phyloP scores from a whole-genome alignment of 768 basidiomycete genomes.

The Rhizopogon salebrosus region DNA sequence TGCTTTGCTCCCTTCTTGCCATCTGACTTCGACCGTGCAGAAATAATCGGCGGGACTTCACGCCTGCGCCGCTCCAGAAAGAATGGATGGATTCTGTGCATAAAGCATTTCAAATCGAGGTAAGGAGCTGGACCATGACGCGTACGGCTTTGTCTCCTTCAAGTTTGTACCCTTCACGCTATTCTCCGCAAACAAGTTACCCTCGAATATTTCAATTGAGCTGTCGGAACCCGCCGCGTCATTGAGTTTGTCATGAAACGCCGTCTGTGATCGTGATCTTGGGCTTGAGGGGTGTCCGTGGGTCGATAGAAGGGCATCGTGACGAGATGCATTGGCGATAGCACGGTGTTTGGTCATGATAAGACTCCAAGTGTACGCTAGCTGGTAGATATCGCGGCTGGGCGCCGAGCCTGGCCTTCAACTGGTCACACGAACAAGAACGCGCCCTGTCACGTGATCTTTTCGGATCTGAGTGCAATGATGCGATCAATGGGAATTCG shows the following conservation, averaged over 20 bases:
- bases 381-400: neutral
- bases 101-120: slow-evolving; percentile 2
- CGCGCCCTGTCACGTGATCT: neutral
- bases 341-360: neutral
- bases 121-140: neutral
- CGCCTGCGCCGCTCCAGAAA: slow-evolving; percentile 5
- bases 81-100: slow-evolving; percentile 16
- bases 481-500: too few relatives aligned
- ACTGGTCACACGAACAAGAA: neutral
- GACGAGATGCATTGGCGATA: neutral
- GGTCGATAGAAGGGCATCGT: neutral
- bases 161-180: slow-evolving; percentile 15
- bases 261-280: neutral
- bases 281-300: too few relatives aligned
- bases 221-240: slow-evolving; percentile 21
- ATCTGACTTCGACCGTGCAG: neutral
- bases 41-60: neutral
- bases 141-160: slow-evolving; percentile 12
- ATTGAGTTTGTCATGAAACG: neutral
- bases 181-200: slow-evolving; percentile 3
- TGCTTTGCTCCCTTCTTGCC: neutral
- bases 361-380: neutral
- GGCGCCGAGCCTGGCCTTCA: neutral
- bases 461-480: too few relatives aligned
- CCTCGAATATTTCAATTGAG: slow-evolving; percentile 28